phyloP scores from a whole-genome alignment of 106 monocot species.

The Dendrobium officinale region DNA sequence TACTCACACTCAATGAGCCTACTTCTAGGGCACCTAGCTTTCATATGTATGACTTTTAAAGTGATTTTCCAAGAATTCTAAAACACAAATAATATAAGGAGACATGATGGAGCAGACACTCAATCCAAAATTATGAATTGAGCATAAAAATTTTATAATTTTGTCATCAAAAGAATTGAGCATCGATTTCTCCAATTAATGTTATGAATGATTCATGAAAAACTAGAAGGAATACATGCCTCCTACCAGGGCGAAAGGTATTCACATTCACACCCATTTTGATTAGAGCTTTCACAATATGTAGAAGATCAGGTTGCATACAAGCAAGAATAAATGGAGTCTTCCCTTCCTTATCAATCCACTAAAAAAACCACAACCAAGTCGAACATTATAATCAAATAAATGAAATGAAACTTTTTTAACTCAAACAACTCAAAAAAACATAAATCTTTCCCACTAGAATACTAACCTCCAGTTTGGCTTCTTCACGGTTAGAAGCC shows the following conservation, averaged over 20 bases:
- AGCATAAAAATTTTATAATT: background rate
- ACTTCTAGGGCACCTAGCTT: too few relatives aligned
- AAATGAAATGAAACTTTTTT: background rate
- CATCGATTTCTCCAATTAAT: background rate
- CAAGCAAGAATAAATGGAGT: slow-evolving; percentile 81
- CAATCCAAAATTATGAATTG: background rate
- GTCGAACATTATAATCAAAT: background rate
- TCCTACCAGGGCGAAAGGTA: slow-evolving; percentile 48
- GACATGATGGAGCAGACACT: background rate
- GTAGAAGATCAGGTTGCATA: slow-evolving; percentile 51
- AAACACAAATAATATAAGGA: background rate
- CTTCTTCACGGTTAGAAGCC: slow-evolving; percentile 42
- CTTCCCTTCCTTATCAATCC: slow-evolving; percentile 83
- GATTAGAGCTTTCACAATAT: slow-evolving; percentile 50
- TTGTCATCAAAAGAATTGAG: background rate
- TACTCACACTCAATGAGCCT: background rate
- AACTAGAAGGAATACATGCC: background rate
- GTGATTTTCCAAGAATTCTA: too few relatives aligned
- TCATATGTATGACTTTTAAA: too few relatives aligned
- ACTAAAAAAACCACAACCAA: slow-evolving; percentile 32
- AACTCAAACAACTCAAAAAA: too few relatives aligned
- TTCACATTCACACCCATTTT: slow-evolving; percentile 91
- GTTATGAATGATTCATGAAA: background rate
- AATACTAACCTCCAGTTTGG: slow-evolving; percentile 58
- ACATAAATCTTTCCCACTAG: background rate